Base-by-base conservation (phyloP, 2,329 filamentous ascomycete genomes). In the Aspergillus sp. region DNA sequence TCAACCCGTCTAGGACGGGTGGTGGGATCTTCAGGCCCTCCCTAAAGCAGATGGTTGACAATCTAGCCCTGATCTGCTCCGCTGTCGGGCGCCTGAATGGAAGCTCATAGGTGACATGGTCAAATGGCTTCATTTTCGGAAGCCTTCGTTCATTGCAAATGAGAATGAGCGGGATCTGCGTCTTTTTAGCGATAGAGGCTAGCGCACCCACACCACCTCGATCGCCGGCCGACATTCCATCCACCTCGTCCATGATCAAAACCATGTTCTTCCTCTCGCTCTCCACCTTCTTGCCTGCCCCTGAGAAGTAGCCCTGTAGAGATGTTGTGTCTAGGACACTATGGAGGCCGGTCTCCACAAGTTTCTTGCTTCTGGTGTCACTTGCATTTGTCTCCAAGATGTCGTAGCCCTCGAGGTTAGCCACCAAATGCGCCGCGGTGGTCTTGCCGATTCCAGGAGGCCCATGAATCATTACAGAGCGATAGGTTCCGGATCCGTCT, bases 51-150 rank as follows among this genome's bases (percentile, higher is more conserved):
- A 98, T 94, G 0, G 91, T 96, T 71, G 88, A 89, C 52, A 98
- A 85, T 14, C 91, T 78, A 20, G 85, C 88, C 33, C 89, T 77
- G 33, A 98, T 86, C 63, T 93, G 84, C 32, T 95, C 86, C 2
- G 86, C 79, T 0, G 86, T 93, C 4, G 91, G 91, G 16, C 88
- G 78, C 52, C 82, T 77, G 69, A 98, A 98, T 26, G 79, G 78
- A 42, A 98, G 65, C 43, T 96, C 88, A 50, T 75, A 88, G 2
- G 85, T 80, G 32, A 83, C 81, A 49, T 77, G 75, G 55, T 96
- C 88, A 54, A 98, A 98, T 1, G 91, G 91, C 63, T 89, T 95
- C 91, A 98, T 98, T 71, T 98, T 98, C 17, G 82, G 91, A 41
- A 88, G 66, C 44, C 74, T 79, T 46, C 91, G 81, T 54, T 98